Evolutionary conservation across 2,329 filamentous ascomycete genomes (phyloP).

Genomic region (Curvularia eragrostidis): DNA sequence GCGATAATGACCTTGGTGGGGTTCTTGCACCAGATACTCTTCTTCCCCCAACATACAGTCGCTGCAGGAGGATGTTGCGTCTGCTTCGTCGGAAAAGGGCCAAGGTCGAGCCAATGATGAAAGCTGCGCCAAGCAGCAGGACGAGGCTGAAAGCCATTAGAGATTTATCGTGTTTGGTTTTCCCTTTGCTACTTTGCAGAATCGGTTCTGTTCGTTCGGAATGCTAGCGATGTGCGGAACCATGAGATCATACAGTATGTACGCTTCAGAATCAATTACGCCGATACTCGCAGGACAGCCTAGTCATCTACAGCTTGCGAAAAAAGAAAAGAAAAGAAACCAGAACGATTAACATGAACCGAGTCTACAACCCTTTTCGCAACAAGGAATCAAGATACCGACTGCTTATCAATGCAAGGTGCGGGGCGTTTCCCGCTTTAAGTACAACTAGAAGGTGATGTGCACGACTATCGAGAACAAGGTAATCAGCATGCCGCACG

Average conservation of each 20-base stretch:
- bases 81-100: slow-evolving; percentile 46
- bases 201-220: neutral
- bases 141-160: slow-evolving; percentile 33
- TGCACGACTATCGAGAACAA: slow-evolving; percentile 17
- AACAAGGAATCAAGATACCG: neutral
- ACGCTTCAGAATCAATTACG: neutral
- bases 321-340: neutral
- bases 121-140: slow-evolving; percentile 40
- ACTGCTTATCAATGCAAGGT: slow-evolving; percentile 20
- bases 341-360: neutral
- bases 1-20: slow-evolving; percentile 61
- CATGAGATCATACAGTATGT: neutral
- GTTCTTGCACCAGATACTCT: slow-evolving; percentile 58
- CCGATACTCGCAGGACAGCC: neutral
- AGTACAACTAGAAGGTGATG: slow-evolving; percentile 16
- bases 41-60: slow-evolving; percentile 50
- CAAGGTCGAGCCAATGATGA: slow-evolving; percentile 36
- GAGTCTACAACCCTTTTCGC: neutral
- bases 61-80: slow-evolving; percentile 50
- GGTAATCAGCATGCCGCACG: slow-evolving; percentile 16
- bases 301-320: neutral
- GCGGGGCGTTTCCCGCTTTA: slow-evolving; percentile 21
- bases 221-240: neutral
- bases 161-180: neutral
- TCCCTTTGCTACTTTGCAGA: neutral